Base-by-base conservation (phyloP, 2,329 filamentous ascomycete species). In the Paracorniculantispora psalliotae region DNA sequence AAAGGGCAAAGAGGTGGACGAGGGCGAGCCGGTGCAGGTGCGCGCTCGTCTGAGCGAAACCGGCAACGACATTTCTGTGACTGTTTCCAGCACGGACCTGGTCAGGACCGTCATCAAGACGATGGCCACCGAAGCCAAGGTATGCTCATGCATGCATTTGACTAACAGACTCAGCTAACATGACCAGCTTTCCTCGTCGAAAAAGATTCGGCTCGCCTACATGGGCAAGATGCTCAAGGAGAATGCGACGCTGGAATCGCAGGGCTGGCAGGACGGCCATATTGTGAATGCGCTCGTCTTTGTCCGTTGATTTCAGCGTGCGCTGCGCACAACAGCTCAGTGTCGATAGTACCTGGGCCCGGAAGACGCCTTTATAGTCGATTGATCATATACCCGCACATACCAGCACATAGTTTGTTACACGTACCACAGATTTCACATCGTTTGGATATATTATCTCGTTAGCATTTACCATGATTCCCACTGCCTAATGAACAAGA, bases 191-290 rank as follows among this genome's bases (percentile, higher is more conserved):
- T 72, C 80, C 2, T 69, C 77, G 8, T 77, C 76, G 47, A 84
- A 83, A 62, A 82, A 79, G 50, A 77, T 96, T 53, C 84, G 85
- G 57, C 82, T 96, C 61, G 87, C 85, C 21, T 96, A 96, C 71
- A 81, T 94, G 72, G 92, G 92, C 64, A 91, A 86, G 69, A 83
- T 92, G 53, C 80, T 96, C 48, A 85, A 86, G 63, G 90, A 93
- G 63, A 79, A 80, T 57, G 70, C 82, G 21, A 80, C 87, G 1
- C 76, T 96, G 19, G 72, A 78, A 47, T 80, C 81, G 3, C 88
- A 94, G 65, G 89, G 88, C 51, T 96, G 90, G 89, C 83, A 86
- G 66, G 79, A 82, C 61, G 89, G 86, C 37, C 82, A 94, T 68
- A 78, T 94, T 35, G 75, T 96, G 57, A 94, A 92, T 69, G 91